Base-by-base conservation (phyloP, 768 basidiomycete species). In the Trametes cinnabarina region DNA sequence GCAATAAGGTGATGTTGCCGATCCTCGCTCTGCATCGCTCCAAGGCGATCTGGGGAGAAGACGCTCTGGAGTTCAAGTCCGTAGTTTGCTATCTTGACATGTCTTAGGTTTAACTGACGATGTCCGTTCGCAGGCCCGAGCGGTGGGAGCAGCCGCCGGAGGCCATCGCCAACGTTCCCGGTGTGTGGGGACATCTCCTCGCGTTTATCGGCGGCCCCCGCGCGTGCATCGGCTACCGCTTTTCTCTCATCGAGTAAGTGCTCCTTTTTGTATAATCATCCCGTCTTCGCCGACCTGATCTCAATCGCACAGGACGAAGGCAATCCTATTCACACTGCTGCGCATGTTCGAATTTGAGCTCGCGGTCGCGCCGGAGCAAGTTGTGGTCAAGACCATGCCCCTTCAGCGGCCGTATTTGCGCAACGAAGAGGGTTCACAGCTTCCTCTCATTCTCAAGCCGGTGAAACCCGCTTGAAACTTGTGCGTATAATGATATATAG, bases 171-270 rank as follows among this genome's bases (percentile, higher is more conserved):
- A 56, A 65, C 1, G 71, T 88, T 22, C 87, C 87, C 7, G 83
- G 86, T 5, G 75, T 87, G 0, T 86, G 81, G 79, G 77, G 80
- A 12, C 79, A 85, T 63, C 64, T 83, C 60, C 65, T 87, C 37
- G 79, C 83, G 0, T 90, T 90, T 76, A 62, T 85, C 2, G 84
- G 83, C 26, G 87, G 87, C 3, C 82, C 84, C 14, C 77, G 79
- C 22, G 77, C 84, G 0, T 90, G 87, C 57, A 87, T 88, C 32
- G 86, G 86, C 0, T 87, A 81, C 66, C 79, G 82, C 3, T 88
- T 88, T 66, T 76, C 87, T 10, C 67, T 87, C n/a, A 73, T 80
- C 14, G 84, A 85, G 82, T 85, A 58, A 41, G 55, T 50, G 14
- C 10, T 41, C 25, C 35, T 1, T 20, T 15, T 34, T 46, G 12